Evolutionary conservation across 768 basidiomycete species (phyloP), one percentile per base, ranked within the genome.

Genomic region (Boletus eberwhitei): DNA sequence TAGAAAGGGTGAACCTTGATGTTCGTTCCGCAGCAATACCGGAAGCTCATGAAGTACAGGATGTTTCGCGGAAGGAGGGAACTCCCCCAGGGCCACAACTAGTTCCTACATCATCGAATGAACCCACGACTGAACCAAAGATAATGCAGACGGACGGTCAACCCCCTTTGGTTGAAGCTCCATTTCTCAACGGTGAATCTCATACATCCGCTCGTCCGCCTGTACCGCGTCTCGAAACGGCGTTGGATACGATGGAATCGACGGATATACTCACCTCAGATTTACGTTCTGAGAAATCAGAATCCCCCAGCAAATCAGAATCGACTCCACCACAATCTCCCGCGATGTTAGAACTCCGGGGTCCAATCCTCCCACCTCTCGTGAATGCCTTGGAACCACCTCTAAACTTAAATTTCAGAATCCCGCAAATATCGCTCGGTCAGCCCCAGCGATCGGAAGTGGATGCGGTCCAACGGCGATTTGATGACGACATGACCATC

Each of bases 401-500:
- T 46, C 45, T 68, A 21, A 36, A 61, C 35, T 36, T 66, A 22
- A 43, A 56, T 5, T 68, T 66, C 51, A 43, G 46, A 48, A 51
- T 67, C 14, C 19, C 53, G 4, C 54, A 21, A 22, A 40, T 14
- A 34, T 19, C 40, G 2, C 29, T 48, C 36, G 9, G 1, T 32
- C 55, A 41, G 1, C 26, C 19, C 2, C 26, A 32, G 44, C 22
- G 17, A 29, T 22, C 37, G 34, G 37, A 8, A n/a, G 35, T 21
- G 16, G 51, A 50, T 29, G 19, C 36, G 13, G 21, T 2, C 22
- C 48, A n/a, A 31, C 35, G 16, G 5, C 59, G 59, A 45, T 65
- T 62, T 22, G 61, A 55, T 39, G 51, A 43, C 17, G 34, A 58
- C 12, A 72, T 59, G 57, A 48, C 53, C 11, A 43, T 70, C 22